A percentile compares a stretch with the other conserved stretches of the same genome.
Conservation (phyloP, 2,329 filamentous ascomycete genomes). For the Pseudocercospora cruenta region DNA sequence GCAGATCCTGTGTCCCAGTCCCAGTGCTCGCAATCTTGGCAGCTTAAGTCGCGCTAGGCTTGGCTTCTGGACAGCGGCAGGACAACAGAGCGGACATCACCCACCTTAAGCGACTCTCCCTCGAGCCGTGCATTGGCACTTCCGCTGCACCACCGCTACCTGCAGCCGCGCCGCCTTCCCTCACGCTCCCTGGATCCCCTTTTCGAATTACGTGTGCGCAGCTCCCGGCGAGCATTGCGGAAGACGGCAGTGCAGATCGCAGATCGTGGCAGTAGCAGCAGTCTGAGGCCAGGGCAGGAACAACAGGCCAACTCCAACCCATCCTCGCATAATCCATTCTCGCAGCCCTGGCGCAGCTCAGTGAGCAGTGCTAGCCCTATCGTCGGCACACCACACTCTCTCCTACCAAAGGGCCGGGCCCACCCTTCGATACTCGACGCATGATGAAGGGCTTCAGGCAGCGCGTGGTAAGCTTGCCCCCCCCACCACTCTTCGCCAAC, state of each 20-base stretch:
- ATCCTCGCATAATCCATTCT: not conserved
- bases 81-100: constrained; percentile 6
- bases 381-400: constrained; percentile 16
- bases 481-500: constrained; percentile 25
- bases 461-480: constrained; percentile 77
- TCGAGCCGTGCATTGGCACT: not conserved
- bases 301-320: not conserved
- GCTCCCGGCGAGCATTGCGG: constrained; percentile 8
- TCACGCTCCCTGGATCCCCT: not conserved
- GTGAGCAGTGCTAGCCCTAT: not conserved
- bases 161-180: constrained; percentile 4
- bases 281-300: not conserved
- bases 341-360: not conserved
- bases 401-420: constrained; percentile 31
- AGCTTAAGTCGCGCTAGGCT: not conserved
- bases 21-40: not conserved
- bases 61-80: constrained; percentile 8
- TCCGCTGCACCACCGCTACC: not conserved
- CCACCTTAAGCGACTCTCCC: not conserved
- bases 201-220: constrained; percentile 3
- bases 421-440: constrained; percentile 24
- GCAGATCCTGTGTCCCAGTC: too few species aligned
- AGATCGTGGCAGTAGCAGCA: not conserved
- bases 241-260: not conserved
- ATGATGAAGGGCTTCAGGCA: constrained; percentile 95